Percentiles rank a stretch among this genome's conserved stretches.
phyloP scores from a whole-genome alignment of 1,139 yeast species.

The Pichia sp. region DNA sequence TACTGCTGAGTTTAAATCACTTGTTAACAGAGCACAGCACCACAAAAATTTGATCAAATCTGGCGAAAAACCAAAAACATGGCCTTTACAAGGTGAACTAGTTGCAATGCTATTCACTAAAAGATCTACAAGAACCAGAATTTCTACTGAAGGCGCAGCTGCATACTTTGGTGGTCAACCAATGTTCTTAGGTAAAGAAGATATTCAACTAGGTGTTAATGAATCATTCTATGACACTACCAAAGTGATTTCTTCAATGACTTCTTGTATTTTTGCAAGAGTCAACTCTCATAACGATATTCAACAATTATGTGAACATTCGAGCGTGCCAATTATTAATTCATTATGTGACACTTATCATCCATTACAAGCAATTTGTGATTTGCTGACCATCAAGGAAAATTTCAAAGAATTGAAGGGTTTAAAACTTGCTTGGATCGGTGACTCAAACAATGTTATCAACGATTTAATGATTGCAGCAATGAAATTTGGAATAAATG shows the following conservation, averaged over 20 bases:
- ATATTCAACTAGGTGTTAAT: slow-evolving; percentile 91
- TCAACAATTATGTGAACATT: slow-evolving; percentile 61
- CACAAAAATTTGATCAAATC: slow-evolving; percentile 52
- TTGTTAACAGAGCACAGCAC: slow-evolving; percentile 60
- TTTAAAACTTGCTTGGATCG: slow-evolving; percentile 87
- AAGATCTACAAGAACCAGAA: slow-evolving; percentile 90
- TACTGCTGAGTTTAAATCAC: slow-evolving; percentile 54
- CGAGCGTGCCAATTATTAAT: slow-evolving; percentile 85
- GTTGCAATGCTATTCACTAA: slow-evolving; percentile 80
- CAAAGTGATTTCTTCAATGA: slow-evolving; percentile 87
- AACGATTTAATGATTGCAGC: slow-evolving; percentile 93
- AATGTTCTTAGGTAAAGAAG: slow-evolving; percentile 93
- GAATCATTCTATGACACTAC: slow-evolving; percentile 87
- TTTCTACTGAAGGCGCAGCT: slow-evolving; percentile 92
- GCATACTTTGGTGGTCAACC: slow-evolving; percentile 93
- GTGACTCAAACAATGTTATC: slow-evolving; percentile 92
- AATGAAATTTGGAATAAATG: slow-evolving; percentile 75
- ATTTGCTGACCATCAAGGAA: slow-evolving; percentile 78
- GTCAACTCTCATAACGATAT: slow-evolving; percentile 83
- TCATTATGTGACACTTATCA: slow-evolving; percentile 90
- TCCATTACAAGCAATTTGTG: slow-evolving; percentile 94
- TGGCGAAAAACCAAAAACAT: slow-evolving; percentile 35
- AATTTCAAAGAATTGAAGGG: slow-evolving; percentile 52
- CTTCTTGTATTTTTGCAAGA: slow-evolving; percentile 92
- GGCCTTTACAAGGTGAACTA: slow-evolving; percentile 66